Base-by-base conservation (phyloP, 2,329 filamentous ascomycete species). In the Alternaria novae-zelandiae region DNA sequence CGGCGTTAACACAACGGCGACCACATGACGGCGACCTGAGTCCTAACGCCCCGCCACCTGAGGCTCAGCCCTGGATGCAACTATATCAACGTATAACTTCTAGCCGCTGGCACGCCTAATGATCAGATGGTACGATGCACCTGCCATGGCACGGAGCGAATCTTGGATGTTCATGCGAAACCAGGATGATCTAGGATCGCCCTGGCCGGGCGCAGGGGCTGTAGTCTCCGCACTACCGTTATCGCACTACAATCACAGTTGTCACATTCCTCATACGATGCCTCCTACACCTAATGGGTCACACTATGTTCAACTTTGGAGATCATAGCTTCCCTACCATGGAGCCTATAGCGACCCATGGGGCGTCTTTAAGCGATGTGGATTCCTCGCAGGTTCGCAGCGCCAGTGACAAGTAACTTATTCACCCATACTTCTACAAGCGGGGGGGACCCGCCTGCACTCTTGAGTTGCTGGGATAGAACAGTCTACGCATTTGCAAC, bases 181-280 rank as follows among this genome's bases (percentile, higher is more conserved):
- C 56, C 26, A 51, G 46, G 23, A 49, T 32, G 21, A 17, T 32
- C 56, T 51, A 13, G 56, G 41, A 41, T 43, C 17, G 21, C 46
- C 56, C 56, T 36, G 56, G 56, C 32, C 50, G 36, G 17, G 41
- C 36, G 36, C 53, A 54, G 32, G n/a, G 23, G 26, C 56, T 21
- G 26, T 15, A 45, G 45, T 57, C 23, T 23, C 55, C 45, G 36
- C 30, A 57, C 45, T 57, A 20, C 36, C 21, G 43, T 21, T 49
- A 51, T 51, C 32, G 56, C 20, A 58, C 28, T 51, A 58, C 30
- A 44, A 13, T 20, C 46, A 23, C 17, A 58, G 21, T 43, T 26
- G n/a, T 51, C 28, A 51, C 45, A 58, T 36, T 36, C 23, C 46
- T 51, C 32, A 28, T 58, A 44, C 56, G 46, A 58, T 43, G 15